Evolutionary conservation across 2,329 filamentous ascomycete genomes (phyloP).

Genomic region (Aspergillus ustus): DNA sequence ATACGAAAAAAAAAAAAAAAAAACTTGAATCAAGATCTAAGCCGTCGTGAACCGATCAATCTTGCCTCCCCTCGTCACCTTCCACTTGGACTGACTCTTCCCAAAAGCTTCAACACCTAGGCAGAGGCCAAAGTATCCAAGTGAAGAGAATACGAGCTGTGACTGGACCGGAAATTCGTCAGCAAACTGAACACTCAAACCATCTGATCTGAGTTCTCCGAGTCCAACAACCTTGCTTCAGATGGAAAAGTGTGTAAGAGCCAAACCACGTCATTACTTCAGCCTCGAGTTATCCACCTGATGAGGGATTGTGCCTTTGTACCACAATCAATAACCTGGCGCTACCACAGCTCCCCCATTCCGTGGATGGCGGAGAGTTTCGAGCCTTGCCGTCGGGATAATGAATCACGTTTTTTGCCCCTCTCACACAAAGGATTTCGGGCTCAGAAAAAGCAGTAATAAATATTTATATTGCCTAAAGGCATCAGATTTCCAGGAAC

Average conservation of each 20-base stretch:
- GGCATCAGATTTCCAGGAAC: constrained; percentile 4
- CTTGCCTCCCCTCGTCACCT: background rate
- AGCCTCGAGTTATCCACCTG: constrained; percentile 15
- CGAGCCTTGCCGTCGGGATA: constrained; percentile 3
- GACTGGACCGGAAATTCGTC: background rate
- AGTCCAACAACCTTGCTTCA: background rate
- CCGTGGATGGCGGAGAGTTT: constrained; percentile 7
- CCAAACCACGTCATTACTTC: constrained; percentile 13
- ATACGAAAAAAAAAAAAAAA: background rate
- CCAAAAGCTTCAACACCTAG: background rate
- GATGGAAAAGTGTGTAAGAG: constrained; percentile 1
- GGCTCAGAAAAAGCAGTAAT: background rate
- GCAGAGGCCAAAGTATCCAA: background rate
- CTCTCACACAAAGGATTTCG: background rate
- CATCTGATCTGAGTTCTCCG: background rate
- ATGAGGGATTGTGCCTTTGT: constrained; percentile 13
- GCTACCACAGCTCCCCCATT: constrained; percentile 1
- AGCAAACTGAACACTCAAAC: background rate
- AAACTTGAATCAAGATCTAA: background rate
- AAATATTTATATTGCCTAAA: background rate
- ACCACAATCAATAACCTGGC: constrained; percentile 9
- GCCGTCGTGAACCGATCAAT: background rate
- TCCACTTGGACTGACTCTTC: background rate
- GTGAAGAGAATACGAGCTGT: background rate
- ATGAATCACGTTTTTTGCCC: constrained; percentile 6